Conservation (phyloP, 805 yeast genomes). For the Ogataea pini region DNA sequence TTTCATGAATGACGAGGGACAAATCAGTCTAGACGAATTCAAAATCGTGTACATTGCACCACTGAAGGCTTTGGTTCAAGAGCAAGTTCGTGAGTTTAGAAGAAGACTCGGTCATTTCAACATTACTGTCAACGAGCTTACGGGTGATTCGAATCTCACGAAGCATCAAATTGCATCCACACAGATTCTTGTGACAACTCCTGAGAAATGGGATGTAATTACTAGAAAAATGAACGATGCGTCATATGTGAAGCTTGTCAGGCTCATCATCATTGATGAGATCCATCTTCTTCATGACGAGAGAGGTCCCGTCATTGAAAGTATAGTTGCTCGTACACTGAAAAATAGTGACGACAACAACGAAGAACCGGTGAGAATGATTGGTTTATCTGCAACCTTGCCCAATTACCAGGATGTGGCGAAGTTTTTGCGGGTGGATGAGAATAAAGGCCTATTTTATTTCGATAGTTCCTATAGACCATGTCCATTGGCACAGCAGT, state of each 20-base stretch:
- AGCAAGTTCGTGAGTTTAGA: constrained; percentile 84
- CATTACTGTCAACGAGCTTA: constrained; percentile 75
- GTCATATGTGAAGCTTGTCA: constrained; percentile 63
- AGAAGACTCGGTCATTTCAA: constrained; percentile 67
- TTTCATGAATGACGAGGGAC: constrained; percentile 49
- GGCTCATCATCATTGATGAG: constrained; percentile 83
- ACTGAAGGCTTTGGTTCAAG: constrained; percentile 91
- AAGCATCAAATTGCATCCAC: constrained; percentile 75
- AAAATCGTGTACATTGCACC: constrained; percentile 92
- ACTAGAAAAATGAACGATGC: constrained; percentile 78
- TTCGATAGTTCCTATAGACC: constrained; percentile 88
- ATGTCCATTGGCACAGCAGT: constrained; percentile 87
- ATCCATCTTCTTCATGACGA: constrained; percentile 90
- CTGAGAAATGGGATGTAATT: constrained; percentile 97
- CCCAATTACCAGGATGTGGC: constrained; percentile 92
- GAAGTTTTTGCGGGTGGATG: constrained; percentile 67
- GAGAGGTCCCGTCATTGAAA: constrained; percentile 93
- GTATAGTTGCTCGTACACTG: constrained; percentile 75
- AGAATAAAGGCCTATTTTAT: constrained; percentile 62
- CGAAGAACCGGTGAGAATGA: constrained; percentile 54
- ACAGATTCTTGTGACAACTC: constrained; percentile 87
- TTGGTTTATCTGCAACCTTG: constrained; percentile 90
- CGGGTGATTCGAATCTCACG: constrained; percentile 84
- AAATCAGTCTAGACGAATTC: constrained; percentile 54
- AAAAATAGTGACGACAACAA: constrained; percentile 48